Evolutionary conservation across 2,329 filamentous ascomycete species (phyloP).

Genomic region (Aspergillaceae sp.): DNA sequence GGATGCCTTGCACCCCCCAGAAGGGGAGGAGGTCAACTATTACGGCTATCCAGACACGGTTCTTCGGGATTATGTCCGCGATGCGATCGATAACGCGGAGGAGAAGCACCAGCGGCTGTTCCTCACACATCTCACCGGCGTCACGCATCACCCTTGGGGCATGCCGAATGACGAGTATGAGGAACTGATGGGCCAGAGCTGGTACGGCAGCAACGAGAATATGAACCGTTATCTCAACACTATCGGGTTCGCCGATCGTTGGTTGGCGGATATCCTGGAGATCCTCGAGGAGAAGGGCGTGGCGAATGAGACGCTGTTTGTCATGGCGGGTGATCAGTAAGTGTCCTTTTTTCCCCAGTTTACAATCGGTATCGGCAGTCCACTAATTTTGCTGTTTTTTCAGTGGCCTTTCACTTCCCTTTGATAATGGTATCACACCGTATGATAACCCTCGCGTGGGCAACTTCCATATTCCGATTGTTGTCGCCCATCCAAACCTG

Average conservation of each 20-base stretch:
- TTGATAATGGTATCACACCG: slow-evolving; percentile 25
- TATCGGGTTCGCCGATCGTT: slow-evolving; percentile 23
- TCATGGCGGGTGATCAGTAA: slow-evolving; percentile 28
- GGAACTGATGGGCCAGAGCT: not conserved
- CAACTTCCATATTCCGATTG: slow-evolving; percentile 28
- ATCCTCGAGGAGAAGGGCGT: slow-evolving; percentile 24
- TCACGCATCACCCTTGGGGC: slow-evolving; percentile 26
- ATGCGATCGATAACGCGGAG: slow-evolving; percentile 25
- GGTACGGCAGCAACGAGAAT: slow-evolving; percentile 9
- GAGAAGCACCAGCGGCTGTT: slow-evolving; percentile 23
- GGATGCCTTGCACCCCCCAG: slow-evolving; percentile 1
- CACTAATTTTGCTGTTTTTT: not conserved
- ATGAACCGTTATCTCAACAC: slow-evolving; percentile 25
- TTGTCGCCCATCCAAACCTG: slow-evolving; percentile 25
- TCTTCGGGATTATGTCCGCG: slow-evolving; percentile 24
- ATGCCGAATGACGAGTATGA: not conserved
- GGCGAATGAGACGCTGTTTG: slow-evolving; percentile 25
- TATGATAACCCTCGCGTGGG: slow-evolving; percentile 27
- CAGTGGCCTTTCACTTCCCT: slow-evolving; percentile 26
- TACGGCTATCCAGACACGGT: slow-evolving; percentile 26
- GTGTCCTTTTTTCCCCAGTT: slow-evolving; percentile 1
- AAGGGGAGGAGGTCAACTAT: slow-evolving; percentile 21
- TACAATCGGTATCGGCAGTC: not conserved
- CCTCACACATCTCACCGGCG: slow-evolving; percentile 26
- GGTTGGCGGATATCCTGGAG: slow-evolving; percentile 22